Percentiles rank a stretch among this genome's conserved stretches.
These are phyloP conservation scores for Trichoderma afroharzianum DNA, from an alignment of 2,329 filamentous ascomycete genomes.

Conservation along the genomic window DNA sequence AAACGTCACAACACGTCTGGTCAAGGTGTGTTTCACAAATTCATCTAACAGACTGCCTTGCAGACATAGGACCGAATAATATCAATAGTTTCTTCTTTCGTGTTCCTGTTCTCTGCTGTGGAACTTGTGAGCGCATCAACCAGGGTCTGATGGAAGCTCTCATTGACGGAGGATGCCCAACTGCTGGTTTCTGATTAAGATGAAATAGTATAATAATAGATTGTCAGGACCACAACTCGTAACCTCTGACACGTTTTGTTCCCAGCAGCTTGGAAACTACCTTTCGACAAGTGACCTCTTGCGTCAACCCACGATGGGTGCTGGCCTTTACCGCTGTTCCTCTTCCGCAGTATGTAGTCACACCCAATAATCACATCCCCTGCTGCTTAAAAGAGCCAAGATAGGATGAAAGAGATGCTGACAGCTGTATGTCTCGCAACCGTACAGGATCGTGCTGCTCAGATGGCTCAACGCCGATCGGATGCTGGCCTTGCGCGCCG, in stretches of 20 bases:
- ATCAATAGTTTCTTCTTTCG: slow-evolving; percentile 6
- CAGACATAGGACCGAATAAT: slow-evolving; percentile 17
- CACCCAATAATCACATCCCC: neutral
- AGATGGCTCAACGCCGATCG: slow-evolving; percentile 9
- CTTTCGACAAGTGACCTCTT: neutral
- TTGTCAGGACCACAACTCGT: neutral
- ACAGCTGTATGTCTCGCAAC: slow-evolving; percentile 22
- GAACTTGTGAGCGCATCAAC: slow-evolving; percentile 1
- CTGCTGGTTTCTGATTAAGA: neutral
- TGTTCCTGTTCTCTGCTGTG: slow-evolving; percentile 11
- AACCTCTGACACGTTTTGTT: neutral
- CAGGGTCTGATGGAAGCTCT: neutral
- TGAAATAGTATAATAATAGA: slow-evolving; percentile 3
- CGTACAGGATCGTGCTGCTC: slow-evolving; percentile 18
- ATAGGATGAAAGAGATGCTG: slow-evolving; percentile 17
- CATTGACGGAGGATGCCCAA: neutral
- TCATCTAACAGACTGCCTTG: neutral
- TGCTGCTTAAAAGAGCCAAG: neutral
- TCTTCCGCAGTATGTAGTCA: neutral
- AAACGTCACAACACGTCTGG: slow-evolving; percentile 18
- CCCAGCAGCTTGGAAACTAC: neutral
- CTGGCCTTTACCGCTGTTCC: neutral
- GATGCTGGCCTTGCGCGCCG: neutral
- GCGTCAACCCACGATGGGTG: neutral
- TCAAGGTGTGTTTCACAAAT: slow-evolving; percentile 8